Evolutionary conservation across 2,329 filamentous ascomycete species (phyloP).

Genomic region (Sporothrix humicola): DNA sequence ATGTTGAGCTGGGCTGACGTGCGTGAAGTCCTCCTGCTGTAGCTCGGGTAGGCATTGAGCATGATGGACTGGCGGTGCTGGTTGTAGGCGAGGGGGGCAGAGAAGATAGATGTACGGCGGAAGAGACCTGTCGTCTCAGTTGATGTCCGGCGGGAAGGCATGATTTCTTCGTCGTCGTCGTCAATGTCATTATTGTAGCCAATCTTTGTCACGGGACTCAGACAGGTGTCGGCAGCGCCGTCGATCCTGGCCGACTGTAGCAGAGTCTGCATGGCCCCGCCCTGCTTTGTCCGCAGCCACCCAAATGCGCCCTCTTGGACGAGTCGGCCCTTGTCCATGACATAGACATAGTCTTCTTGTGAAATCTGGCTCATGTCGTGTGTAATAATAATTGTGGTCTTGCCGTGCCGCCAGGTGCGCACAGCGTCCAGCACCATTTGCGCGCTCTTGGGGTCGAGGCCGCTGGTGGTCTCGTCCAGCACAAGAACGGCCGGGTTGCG

Average conservation of each 20-base stretch:
- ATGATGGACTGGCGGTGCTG: conserved; percentile 22
- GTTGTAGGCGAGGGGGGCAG: conserved; percentile 26
- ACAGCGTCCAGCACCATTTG: conserved; percentile 74
- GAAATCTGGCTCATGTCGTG: conserved; percentile 82
- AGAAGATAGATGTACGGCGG: conserved; percentile 17
- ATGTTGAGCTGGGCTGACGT: background rate
- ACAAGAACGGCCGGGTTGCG: conserved; percentile 81
- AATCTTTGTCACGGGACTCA: conserved; percentile 26
- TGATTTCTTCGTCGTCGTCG: background rate
- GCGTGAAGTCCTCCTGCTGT: background rate
- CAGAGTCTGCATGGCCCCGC: conserved; percentile 26
- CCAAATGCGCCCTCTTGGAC: conserved; percentile 69
- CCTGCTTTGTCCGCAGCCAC: conserved; percentile 17
- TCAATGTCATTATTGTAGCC: background rate
- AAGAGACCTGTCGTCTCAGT: background rate
- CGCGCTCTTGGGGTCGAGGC: conserved; percentile 76
- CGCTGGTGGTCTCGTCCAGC: conserved; percentile 87
- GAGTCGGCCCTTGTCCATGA: conserved; percentile 73
- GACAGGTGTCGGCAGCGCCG: background rate
- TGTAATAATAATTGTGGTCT: conserved; percentile 92
- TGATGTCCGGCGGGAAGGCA: background rate
- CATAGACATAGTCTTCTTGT: conserved; percentile 76
- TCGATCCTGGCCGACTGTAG: conserved; percentile 21
- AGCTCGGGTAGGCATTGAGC: conserved; percentile 17
- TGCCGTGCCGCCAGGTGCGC: conserved; percentile 74